Evolutionary conservation across 345 rosid species (phyloP).

Genomic region (Pugionium cornutum): DNA sequence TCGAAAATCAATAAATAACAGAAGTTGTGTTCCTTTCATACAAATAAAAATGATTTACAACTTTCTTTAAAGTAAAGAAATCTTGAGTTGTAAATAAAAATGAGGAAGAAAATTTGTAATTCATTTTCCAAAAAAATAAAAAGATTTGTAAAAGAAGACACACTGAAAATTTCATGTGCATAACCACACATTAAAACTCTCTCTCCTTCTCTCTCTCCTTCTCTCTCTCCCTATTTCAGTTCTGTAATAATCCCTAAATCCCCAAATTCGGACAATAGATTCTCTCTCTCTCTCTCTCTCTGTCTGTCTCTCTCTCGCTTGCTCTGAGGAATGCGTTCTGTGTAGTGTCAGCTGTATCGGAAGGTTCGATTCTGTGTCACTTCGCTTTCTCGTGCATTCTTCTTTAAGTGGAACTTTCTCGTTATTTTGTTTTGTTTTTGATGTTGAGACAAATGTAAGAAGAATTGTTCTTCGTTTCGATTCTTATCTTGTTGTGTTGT

Average conservation of each 20-base stretch:
- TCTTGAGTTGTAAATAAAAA: not conserved
- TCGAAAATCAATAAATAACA: not conserved
- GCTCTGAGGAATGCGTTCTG: conserved; percentile 41
- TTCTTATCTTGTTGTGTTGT: conserved; percentile 3
- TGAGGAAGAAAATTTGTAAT: not conserved
- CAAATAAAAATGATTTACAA: not conserved
- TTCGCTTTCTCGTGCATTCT: conserved; percentile 23
- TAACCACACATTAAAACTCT: conserved; percentile 29
- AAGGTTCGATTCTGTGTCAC: conserved; percentile 37
- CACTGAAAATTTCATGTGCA: conserved; percentile 16
- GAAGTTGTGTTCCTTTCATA: not conserved
- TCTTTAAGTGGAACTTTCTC: conserved; percentile 3
- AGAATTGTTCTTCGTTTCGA: not conserved
- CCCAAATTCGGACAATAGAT: conserved; percentile 43
- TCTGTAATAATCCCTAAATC: conserved; percentile 48
- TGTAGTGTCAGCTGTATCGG: conserved; percentile 26
- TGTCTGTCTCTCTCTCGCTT: conserved; percentile 10
- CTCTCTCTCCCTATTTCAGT: conserved; percentile 4
- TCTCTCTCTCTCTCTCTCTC: conserved; percentile 25
- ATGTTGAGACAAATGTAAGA: conserved; percentile 21
- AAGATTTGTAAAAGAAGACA: conserved; percentile 28
- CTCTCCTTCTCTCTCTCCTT: not conserved
- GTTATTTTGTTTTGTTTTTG: not conserved
- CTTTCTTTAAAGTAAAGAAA: conserved; percentile 9
- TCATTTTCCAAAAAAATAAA: not conserved